Evolutionary conservation across 495 filamentous ascomycete genomes (phyloP), one percentile per base, ranked within the genome.

Genomic region (Tricharina praecox): DNA sequence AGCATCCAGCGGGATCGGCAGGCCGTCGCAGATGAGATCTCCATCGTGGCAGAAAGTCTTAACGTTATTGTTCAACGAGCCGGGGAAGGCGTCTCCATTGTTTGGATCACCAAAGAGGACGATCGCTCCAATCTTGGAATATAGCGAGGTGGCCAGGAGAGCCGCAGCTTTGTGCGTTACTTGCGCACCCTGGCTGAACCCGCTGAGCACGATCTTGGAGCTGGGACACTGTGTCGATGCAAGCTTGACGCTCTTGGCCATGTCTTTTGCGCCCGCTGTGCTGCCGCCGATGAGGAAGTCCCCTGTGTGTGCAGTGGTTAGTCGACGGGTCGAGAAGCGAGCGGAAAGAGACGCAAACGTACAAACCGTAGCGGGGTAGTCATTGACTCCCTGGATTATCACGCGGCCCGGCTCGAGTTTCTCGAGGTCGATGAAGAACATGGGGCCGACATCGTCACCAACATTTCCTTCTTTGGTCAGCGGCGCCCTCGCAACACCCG

Each of bases 141-240:
- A 47, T 20, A 53, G 35, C 7, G 37, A 28, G 4, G 50, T 13
- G 3, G 42, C n/a, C 1, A 59, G 52, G 3, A 40, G 36, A 1
- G 10, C 21, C 28, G 46, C 55, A 9, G 55, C 55, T 32, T 53
- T 53, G 21, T 56, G 55, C 4, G 48, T 50, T 16, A 59, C 55
- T 37, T 59, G 55, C 1, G 55, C 55, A 11, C 55, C 55, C 45
- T 59, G 55, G 0, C 70, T 74, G 56, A 78, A 80, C 26, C 76
- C 76, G 4, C 67, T 65, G 5, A 75, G 60, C n/a, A 77, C 70
- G 45, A 79, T 63, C 57, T 76, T 74, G 42, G 73, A 77, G 21
- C 67, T 61, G 3, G 75, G 74, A 55, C 75, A 81, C 24, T 68
- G 56, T 16, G 51, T 52, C 10, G 72, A 62, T 2, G 71, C 70